Base-by-base conservation (phyloP, 768 basidiomycete genomes). In the Amanita brunnescens region DNA sequence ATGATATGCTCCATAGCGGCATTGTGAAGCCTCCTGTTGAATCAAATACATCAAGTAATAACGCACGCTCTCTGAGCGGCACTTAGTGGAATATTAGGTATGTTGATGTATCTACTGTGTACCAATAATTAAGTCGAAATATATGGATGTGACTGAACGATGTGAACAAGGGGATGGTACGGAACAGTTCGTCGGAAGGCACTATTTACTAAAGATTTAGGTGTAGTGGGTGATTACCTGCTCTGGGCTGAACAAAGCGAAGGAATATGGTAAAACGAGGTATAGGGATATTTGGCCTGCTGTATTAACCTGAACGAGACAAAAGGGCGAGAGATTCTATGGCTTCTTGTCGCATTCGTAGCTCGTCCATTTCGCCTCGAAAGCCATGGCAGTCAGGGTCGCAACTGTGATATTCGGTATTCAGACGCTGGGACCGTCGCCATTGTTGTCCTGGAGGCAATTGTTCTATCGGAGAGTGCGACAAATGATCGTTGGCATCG, bases 1-100 rank as follows among this genome's bases (percentile, higher is more conserved):
- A 63, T 52, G 57, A 69, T 42, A 73, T 88, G 75, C 64, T 87
- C 14, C 61, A 64, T 30, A 85, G 78, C 61, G 85, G 84, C 16
- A 67, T 84, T 53, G 70, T 76, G 33, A 70, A 72, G 41, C 79
- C 79, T 1, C 69, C 74, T 16, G 68, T 70, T 45, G 69, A 74
- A 51, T 62, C 67, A 42, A 57, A 62, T 34, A 60, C 62, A 20
- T 44, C 47, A 33, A 63, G 14, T 49, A n/a, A 24, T 18, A 35
- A 43, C 16, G n/a, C 10, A 8, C 32, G 18, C 10, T 37, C 40
- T 29, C 14, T 35, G 29, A 42, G 41, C n/a, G 45, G 46, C 26
- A 49, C 6, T 37, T 33, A 35, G 16, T 37, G 40, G 8, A 54
- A 38, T 34, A 52, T 33, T 38, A 49, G 33, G 37, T 38, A 37